A percentile compares a stretch with the other conserved stretches of the same genome.
Conservation (phyloP, 1,284 basidiomycete genomes). For the Sporisorium reilianum region DNA sequence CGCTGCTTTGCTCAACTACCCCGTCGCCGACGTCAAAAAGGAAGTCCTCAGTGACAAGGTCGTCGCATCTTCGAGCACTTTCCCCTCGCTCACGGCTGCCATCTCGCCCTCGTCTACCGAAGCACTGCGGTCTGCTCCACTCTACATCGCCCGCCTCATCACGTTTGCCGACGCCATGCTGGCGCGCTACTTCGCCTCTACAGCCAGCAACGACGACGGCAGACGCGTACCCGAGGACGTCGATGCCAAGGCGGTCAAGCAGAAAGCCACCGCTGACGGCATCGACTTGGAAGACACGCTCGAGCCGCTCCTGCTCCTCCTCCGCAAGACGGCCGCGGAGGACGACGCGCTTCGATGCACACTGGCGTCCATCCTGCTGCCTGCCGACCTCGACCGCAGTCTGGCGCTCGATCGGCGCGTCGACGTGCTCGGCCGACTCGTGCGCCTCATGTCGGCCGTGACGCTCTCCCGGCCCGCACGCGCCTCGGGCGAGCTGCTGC, state of each 20-base stretch:
- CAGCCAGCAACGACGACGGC: slow-evolving; percentile 10
- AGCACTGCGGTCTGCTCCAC: slow-evolving; percentile 24
- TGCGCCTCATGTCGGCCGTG: slow-evolving; percentile 56
- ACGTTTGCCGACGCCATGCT: slow-evolving; percentile 39
- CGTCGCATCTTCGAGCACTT: not conserved
- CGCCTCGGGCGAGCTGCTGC: slow-evolving; percentile 55
- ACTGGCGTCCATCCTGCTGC: slow-evolving; percentile 37
- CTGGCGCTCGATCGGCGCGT: slow-evolving; percentile 45
- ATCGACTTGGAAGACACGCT: slow-evolving; percentile 54
- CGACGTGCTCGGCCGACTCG: slow-evolving; percentile 50
- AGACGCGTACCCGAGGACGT: slow-evolving; percentile 38
- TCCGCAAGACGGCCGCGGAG: slow-evolving; percentile 53
- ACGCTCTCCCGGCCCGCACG: slow-evolving; percentile 48
- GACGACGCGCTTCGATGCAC: slow-evolving; percentile 27
- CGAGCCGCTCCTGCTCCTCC: slow-evolving; percentile 52
- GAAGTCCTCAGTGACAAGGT: slow-evolving; percentile 5
- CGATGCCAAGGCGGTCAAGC: slow-evolving; percentile 35
- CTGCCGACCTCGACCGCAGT: slow-evolving; percentile 49
- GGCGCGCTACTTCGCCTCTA: slow-evolving; percentile 32
- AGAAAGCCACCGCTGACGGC: slow-evolving; percentile 36
- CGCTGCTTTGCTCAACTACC: slow-evolving; percentile 61
- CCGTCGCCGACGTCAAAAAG: slow-evolving; percentile 31
- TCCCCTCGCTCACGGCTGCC: slow-evolving; percentile 5
- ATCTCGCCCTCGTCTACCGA: slow-evolving; percentile 31
- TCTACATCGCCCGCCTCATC: slow-evolving; percentile 33